These are phyloP conservation scores for Theobroma grandiflorum DNA, from an alignment of 441 rosid species.

Conservation along the genomic window DNA sequence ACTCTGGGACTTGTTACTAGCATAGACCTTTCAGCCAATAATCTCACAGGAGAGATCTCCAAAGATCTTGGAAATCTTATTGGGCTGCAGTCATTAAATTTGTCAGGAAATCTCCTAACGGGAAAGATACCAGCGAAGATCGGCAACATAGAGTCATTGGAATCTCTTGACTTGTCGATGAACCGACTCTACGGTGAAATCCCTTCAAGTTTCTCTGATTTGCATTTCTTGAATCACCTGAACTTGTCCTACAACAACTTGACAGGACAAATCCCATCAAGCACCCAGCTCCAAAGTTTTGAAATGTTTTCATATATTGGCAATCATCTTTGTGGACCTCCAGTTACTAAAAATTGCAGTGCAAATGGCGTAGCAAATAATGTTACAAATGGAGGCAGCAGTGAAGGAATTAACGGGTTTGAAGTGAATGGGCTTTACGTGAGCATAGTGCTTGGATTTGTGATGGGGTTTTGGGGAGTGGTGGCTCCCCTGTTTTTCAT, in stretches of 20 bases:
- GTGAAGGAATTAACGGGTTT: not conserved
- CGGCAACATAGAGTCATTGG: constrained; percentile 25
- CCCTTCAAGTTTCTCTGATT: constrained; percentile 30
- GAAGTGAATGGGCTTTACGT: not conserved
- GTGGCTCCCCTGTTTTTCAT: constrained; percentile 4
- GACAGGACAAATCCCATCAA: constrained; percentile 22
- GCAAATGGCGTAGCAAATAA: not conserved
- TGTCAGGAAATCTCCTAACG: constrained; percentile 31
- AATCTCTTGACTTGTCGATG: constrained; percentile 35
- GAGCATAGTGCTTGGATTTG: constrained; percentile 21
- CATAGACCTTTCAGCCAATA: constrained; percentile 34
- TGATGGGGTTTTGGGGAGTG: constrained; percentile 23
- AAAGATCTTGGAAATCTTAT: constrained; percentile 14
- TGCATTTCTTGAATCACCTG: constrained; percentile 35
- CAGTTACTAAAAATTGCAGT: not conserved
- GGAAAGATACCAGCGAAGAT: constrained; percentile 27
- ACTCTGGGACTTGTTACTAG: constrained; percentile 16
- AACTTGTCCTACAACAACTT: constrained; percentile 35
- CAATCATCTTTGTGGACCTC: constrained; percentile 22
- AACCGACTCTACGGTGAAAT: constrained; percentile 32
- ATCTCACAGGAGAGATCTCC: constrained; percentile 17
- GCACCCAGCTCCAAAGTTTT: constrained; percentile 27
- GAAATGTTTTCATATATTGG: not conserved
- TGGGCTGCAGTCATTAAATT: constrained; percentile 30
- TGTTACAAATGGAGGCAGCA: not conserved